These are phyloP conservation scores for Auxenochlorella protothecoides DNA, from an alignment of 139 green algal genomes.

Conservation along the genomic window DNA sequence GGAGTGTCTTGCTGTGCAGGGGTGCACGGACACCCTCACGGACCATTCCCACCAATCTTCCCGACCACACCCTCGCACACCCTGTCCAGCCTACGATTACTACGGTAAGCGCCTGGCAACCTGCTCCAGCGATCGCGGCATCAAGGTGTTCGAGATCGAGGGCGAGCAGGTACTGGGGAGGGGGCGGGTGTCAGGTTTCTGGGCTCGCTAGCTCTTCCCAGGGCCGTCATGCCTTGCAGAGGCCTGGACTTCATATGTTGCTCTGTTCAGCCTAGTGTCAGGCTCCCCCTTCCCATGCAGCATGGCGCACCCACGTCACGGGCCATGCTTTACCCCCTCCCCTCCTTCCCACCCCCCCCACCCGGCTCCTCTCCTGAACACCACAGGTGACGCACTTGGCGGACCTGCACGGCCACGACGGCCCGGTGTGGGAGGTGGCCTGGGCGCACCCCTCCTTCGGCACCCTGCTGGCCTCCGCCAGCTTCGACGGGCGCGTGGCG, in stretches of 20 bases:
- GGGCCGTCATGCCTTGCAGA: background rate
- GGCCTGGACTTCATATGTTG: background rate
- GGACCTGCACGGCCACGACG: conserved; percentile 84
- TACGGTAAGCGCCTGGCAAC: conserved; percentile 91
- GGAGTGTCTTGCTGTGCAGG: background rate
- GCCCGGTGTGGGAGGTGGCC: conserved; percentile 69
- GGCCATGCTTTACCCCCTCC: too few species aligned
- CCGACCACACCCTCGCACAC: background rate
- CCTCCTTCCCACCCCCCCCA: too few species aligned
- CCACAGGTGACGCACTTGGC: conserved; percentile 41
- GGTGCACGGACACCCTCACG: background rate
- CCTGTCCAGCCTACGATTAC: conserved; percentile 70
- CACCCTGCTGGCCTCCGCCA: conserved; percentile 77
- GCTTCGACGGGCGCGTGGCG: conserved; percentile 87
- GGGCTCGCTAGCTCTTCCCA: too few species aligned
- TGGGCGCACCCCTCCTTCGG: conserved; percentile 97
- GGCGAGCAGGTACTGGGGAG: conserved; percentile 23
- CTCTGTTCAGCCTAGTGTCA: background rate
- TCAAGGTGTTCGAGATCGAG: conserved; percentile 58
- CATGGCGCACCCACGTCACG: too few species aligned
- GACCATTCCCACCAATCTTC: too few species aligned
- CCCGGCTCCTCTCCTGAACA: too few species aligned
- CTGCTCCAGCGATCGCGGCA: conserved; percentile 74
- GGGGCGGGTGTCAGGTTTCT: background rate
- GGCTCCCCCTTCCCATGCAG: background rate